These are phyloP conservation scores for Pseudognaphalium luteoalbum DNA, from an alignment of 129 eudicot genomes.

Conservation along the genomic window DNA sequence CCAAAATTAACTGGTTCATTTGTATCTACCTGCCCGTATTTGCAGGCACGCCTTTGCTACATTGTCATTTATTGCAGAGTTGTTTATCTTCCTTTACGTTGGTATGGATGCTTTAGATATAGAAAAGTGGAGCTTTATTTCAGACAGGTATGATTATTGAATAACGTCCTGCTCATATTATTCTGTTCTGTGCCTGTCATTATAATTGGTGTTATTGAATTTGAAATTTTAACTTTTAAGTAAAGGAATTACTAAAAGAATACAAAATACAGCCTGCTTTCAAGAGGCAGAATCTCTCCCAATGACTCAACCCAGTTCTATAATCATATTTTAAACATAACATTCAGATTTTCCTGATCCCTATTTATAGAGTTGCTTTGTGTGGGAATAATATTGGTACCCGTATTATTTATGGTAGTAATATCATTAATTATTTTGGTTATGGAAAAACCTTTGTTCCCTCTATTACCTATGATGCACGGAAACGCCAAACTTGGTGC, in stretches of 20 bases:
- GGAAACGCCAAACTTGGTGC: too few species aligned
- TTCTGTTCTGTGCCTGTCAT: background rate
- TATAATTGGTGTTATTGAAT: background rate
- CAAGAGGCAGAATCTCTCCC: background rate
- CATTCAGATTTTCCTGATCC: background rate
- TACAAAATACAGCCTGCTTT: background rate
- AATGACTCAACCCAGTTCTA: background rate
- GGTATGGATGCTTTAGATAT: conserved; percentile 95
- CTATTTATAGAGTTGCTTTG: background rate
- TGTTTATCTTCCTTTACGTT: conserved; percentile 74
- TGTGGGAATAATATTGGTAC: conserved; percentile 1
- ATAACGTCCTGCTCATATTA: conserved; percentile 5
- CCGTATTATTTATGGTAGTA: background rate
- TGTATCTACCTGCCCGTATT: conserved; percentile 8
- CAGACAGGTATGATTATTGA: conserved; percentile 51
- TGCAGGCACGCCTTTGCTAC: conserved; percentile 91
- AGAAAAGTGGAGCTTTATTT: conserved; percentile 71
- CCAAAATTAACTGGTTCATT: conserved; percentile 3
- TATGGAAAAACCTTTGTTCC: background rate
- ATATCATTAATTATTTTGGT: background rate
- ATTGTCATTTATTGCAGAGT: conserved; percentile 74
- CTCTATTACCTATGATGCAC: too few species aligned
- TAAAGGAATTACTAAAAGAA: background rate
- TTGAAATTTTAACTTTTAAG: background rate
- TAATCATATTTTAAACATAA: background rate